Conservation (phyloP, 768 basidiomycete species). For the Termitomyces sp. region DNA sequence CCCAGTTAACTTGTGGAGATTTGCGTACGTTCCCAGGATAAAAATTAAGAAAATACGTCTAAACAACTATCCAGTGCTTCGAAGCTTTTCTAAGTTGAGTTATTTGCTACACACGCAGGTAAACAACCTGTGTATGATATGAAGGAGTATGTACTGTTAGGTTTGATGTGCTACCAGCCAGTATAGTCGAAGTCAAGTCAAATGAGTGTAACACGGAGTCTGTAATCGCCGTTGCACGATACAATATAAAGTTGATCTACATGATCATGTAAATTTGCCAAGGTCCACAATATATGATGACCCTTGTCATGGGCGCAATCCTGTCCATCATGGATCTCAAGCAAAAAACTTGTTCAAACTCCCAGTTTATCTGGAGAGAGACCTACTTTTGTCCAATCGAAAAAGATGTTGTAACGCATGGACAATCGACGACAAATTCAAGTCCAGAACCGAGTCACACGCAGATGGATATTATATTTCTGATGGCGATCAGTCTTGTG, state of each 20-base stretch:
- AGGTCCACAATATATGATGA: background rate
- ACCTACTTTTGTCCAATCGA: background rate
- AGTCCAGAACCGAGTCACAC: background rate
- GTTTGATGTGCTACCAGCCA: background rate
- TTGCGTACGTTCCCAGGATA: conserved; percentile 36
- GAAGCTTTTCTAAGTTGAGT: conserved; percentile 5
- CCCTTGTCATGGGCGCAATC: background rate
- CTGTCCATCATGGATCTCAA: background rate
- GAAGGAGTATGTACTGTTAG: background rate
- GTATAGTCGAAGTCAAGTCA: background rate
- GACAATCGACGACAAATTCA: background rate
- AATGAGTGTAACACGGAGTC: background rate
- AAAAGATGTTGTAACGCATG: background rate
- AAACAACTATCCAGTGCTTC: background rate
- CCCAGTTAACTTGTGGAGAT: conserved; percentile 54
- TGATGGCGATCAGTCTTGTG: background rate
- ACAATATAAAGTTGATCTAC: no score
- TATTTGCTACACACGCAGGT: background rate
- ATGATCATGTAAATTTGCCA: no score
- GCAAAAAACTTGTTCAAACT: background rate
- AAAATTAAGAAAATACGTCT: background rate
- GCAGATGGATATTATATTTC: no score
- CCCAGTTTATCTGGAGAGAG: background rate
- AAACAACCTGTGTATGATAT: no score
- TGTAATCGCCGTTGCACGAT: background rate